phyloP scores from a whole-genome alignment of 495 filamentous ascomycete genomes.

The Letharia columbiana region DNA sequence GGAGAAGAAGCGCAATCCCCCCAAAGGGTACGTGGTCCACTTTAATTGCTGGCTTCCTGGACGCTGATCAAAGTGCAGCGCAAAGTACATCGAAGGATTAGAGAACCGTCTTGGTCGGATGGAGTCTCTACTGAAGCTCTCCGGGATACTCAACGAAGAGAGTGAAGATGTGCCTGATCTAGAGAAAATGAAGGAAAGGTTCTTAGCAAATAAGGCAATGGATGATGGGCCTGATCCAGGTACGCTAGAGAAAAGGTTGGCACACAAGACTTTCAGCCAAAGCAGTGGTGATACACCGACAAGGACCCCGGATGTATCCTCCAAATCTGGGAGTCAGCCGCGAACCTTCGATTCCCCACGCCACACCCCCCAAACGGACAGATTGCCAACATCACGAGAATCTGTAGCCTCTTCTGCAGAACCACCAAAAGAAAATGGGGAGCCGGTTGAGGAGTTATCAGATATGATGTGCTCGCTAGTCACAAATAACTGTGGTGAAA shows the following conservation, averaged over 20 bases:
- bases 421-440: conserved; percentile 46
- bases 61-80: conserved; percentile 42
- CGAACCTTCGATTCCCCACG: conserved; percentile 32
- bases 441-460: conserved; percentile 79
- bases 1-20: conserved; percentile 96
- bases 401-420: conserved; percentile 51
- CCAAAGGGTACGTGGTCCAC: conserved; percentile 67
- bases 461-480: conserved; percentile 99
- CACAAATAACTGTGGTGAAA: conserved; percentile 95
- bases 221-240: conserved; percentile 77
- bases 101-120: conserved; percentile 91
- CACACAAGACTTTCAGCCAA: conserved; percentile 49
- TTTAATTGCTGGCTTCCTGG: neutral
- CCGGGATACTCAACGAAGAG: conserved; percentile 79
- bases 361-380: conserved; percentile 42
- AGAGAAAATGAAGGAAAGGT: conserved; percentile 70
- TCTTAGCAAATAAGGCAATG: neutral
- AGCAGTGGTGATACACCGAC: conserved; percentile 34
- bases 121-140: conserved; percentile 81
- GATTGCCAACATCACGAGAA: conserved; percentile 49
- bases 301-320: conserved; percentile 28
- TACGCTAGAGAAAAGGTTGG: conserved; percentile 61
- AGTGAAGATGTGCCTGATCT: conserved; percentile 84
- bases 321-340: conserved; percentile 28
- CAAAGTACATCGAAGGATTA: conserved; percentile 96